Conservation (phyloP, 164 flowering plant genomes). For the Nymphaea colorata region DNA sequence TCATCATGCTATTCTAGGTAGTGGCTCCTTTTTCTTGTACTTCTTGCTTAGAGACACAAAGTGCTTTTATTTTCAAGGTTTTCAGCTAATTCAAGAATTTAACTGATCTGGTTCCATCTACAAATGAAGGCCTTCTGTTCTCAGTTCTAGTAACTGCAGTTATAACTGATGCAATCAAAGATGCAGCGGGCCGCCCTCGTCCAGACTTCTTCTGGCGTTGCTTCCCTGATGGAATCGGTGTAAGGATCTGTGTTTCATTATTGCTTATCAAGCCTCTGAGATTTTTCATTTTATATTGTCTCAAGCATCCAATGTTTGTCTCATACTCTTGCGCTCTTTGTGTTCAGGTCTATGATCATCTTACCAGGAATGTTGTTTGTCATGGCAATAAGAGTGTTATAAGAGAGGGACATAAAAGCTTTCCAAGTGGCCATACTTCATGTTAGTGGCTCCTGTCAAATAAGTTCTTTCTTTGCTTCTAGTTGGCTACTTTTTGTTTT, state of each 20-base stretch:
- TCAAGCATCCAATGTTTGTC: neutral
- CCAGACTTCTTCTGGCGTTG: constrained; percentile 89
- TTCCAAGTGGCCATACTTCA: constrained; percentile 93
- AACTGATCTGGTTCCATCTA: neutral
- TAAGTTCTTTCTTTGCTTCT: neutral
- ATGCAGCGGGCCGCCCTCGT: constrained; percentile 72
- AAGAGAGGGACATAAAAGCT: constrained; percentile 91
- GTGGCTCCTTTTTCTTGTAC: neutral
- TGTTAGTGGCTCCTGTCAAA: constrained; percentile 29
- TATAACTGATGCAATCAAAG: constrained; percentile 51
- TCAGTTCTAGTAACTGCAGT: constrained; percentile 47
- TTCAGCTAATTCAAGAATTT: too few species aligned
- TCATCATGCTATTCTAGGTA: constrained; percentile 66
- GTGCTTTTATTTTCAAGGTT: constrained; percentile 34
- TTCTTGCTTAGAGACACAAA: constrained; percentile 13
- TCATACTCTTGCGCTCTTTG: neutral
- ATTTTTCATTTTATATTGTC: neutral
- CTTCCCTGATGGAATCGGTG: constrained; percentile 73
- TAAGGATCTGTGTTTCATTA: constrained; percentile 13
- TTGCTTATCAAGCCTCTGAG: neutral
- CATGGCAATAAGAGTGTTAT: constrained; percentile 49
- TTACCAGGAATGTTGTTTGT: constrained; percentile 46
- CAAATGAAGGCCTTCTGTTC: constrained; percentile 43
- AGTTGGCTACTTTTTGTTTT: neutral
- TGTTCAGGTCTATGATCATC: constrained; percentile 36